Base-by-base conservation (phyloP, 2,329 filamentous ascomycete genomes). In the Fusarium sp. region DNA sequence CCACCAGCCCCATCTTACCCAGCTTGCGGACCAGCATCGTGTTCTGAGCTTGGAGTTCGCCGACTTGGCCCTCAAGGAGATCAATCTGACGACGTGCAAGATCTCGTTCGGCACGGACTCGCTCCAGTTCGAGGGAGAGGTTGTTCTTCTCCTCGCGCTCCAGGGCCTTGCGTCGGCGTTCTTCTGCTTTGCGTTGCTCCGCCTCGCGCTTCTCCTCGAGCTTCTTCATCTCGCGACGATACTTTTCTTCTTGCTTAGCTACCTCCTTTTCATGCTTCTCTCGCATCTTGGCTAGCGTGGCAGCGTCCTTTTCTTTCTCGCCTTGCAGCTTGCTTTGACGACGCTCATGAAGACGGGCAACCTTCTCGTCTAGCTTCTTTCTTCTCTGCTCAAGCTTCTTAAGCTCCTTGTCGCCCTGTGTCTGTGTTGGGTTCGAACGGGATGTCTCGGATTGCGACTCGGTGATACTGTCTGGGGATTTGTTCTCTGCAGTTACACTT, bases 221-320 rank as follows among this genome's bases (percentile, higher is more conserved):
- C 81, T 91, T 92, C 71, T 84, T 84, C 54, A 93, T 84, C 77
- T 94, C 92, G 14, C 87, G 87, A 71, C 88, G 87, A 75, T 92
- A 91, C 74, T 91, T 92, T 37, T 91, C 91, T 74, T 92, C 89
- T 62, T 92, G 89, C 79, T 92, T 93, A 50, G 89, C 88, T 0
- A 91, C 80, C 72, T 93, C 90, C 57, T 85, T 86, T 54, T 90
- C 88, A 80, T 93, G 90, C 78, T 89, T 91, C 78, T 92, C 90
- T 33, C 88, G 87, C 9, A 90, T 85, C 79, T 90, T 92, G 33
- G 87, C 85, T 6, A 90, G 71, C 2, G 86, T 84, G 2, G 84
- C 81, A 59, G 84, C 85, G 54, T 92, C 89, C 65, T 88, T 84
- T 59, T 85, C 83, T 71, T 86, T 82, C 68, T 85, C 85, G 37